Percentiles rank a stretch among this genome's conserved stretches.
Evolutionary conservation across 2,329 filamentous ascomycete species (phyloP).

Genomic region (Aurifilum marmelostoma): DNA sequence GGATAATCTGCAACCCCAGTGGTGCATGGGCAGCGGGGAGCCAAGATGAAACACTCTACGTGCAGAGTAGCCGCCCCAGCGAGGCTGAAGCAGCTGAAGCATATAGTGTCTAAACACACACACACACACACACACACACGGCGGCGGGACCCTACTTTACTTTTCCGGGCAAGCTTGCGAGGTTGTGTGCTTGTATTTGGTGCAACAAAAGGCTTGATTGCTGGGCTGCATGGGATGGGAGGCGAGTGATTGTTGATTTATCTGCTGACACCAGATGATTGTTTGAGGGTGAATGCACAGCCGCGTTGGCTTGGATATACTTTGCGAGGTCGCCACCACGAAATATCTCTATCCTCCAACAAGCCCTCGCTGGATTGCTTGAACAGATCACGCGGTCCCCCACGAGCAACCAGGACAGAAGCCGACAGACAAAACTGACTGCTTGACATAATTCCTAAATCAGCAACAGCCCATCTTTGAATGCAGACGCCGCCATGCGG

Average conservation of each 20-base stretch:
- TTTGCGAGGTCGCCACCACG: background rate
- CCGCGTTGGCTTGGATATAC: constrained; percentile 3
- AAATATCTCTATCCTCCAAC: background rate
- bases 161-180: constrained; percentile 22
- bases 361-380: background rate
- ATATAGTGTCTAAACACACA: constrained; percentile 17
- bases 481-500: constrained; percentile 18
- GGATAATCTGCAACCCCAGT: background rate
- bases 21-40: background rate
- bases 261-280: background rate
- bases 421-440: background rate
- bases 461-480: background rate
- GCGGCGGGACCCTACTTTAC: constrained; percentile 16
- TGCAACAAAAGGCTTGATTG: background rate
- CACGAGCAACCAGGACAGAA: background rate
- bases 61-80: constrained; percentile 9
- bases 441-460: too few species aligned
- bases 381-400: background rate
- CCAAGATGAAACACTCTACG: constrained; percentile 7
- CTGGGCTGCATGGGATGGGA: background rate
- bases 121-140: constrained; percentile 8
- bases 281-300: constrained; percentile 9
- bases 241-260: background rate
- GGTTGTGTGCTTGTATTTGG: constrained; percentile 5
- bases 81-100: background rate